Percentiles rank a stretch among this genome's conserved stretches.
Conservation (phyloP, 2,329 filamentous ascomycete genomes). For the Ampelomyces quisqualis region DNA sequence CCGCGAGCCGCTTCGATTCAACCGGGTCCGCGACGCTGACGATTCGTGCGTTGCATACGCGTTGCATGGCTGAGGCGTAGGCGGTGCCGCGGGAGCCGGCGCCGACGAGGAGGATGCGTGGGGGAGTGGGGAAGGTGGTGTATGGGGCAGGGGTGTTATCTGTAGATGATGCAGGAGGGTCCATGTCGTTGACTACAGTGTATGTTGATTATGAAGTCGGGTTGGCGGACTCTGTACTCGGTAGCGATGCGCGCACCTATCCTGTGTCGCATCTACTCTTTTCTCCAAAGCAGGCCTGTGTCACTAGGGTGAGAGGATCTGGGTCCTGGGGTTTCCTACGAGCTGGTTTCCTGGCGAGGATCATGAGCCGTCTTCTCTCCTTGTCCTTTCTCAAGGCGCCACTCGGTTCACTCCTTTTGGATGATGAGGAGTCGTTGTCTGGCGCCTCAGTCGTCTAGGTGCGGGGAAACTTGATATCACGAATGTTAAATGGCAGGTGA, state of each 20-base stretch:
- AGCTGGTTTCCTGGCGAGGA: too few species aligned
- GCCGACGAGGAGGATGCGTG: conserved; percentile 43
- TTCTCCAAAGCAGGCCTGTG: too few species aligned
- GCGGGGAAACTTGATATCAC: conserved; percentile 11
- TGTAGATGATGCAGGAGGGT: conserved; percentile 2
- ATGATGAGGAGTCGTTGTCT: too few species aligned
- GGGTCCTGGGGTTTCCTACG: too few species aligned
- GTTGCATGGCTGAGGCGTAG: conserved; percentile 32
- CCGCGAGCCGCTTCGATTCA: conserved; percentile 69
- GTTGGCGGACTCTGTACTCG: background rate
- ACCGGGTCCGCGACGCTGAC: conserved; percentile 80
- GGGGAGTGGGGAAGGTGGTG: conserved; percentile 24
- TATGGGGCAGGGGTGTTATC: conserved; percentile 14
- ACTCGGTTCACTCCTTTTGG: too few species aligned
- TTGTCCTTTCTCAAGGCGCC: too few species aligned
- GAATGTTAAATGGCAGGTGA: conserved; percentile 5
- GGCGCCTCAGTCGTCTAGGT: background rate
- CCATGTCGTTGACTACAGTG: background rate
- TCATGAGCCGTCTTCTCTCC: too few species aligned
- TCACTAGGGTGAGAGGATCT: too few species aligned
- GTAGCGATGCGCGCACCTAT: too few species aligned
- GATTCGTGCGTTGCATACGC: conserved; percentile 58
- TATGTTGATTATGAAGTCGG: background rate
- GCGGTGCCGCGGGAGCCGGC: conserved; percentile 43
- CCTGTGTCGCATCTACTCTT: too few species aligned